Conservation (phyloP, 176 grass and related monocot species). For the Rhynchospora pubera region DNA sequence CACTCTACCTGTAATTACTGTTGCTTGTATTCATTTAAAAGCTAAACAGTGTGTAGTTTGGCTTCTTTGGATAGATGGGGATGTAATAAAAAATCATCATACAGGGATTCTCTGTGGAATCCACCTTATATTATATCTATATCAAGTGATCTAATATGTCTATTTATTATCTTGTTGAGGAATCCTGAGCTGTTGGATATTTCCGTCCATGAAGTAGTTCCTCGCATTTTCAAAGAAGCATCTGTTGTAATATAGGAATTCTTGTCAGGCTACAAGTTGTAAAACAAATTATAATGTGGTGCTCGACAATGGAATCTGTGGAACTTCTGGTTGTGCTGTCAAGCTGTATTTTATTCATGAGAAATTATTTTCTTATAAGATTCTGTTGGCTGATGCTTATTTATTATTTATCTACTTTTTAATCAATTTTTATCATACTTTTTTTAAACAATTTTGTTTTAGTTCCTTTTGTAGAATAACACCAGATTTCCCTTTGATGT, state of each 20-base stretch:
- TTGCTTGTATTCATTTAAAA: background rate
- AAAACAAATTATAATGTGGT: background rate
- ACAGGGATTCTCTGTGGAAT: slow-evolving; percentile 7
- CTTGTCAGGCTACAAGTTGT: background rate
- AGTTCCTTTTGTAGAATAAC: background rate
- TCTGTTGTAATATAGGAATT: background rate
- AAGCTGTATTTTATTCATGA: background rate
- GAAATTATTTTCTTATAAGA: slow-evolving; percentile 1
- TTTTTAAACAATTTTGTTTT: background rate
- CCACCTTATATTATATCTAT: slow-evolving; percentile 14
- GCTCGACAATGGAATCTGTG: background rate
- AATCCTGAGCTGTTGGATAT: slow-evolving; percentile 83
- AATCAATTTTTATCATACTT: background rate
- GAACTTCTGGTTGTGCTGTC: background rate
- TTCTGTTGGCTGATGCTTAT: background rate
- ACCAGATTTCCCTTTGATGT: background rate
- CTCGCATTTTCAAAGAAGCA: slow-evolving; percentile 60
- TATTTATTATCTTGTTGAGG: slow-evolving; percentile 34
- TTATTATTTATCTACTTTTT: background rate
- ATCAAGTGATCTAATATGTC: slow-evolving; percentile 16
- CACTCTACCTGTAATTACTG: background rate
- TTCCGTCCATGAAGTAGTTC: slow-evolving; percentile 67
- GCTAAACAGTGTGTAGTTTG: background rate
- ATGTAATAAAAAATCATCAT: slow-evolving; percentile 5
- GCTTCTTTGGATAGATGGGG: background rate